A percentile compares a stretch with the other conserved stretches of the same genome.
phyloP scores from a whole-genome alignment of 805 yeast genomes.

The Candida ponderosae region DNA sequence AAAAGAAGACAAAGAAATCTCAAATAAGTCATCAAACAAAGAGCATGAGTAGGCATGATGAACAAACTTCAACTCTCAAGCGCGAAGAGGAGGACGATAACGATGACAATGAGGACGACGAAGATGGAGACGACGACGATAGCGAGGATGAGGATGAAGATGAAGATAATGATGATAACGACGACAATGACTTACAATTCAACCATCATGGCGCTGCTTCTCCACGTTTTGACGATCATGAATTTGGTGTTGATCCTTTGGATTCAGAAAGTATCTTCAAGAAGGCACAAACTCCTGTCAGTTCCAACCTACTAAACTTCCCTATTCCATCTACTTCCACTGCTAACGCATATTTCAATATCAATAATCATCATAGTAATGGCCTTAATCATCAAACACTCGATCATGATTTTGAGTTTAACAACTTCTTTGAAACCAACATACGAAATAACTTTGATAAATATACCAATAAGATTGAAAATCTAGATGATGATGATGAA shows the following conservation, averaged over 20 bases:
- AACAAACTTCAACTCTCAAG: no score
- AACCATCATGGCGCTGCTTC: no score
- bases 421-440: slow-evolving; percentile 18
- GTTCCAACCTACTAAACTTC: slow-evolving; percentile 1
- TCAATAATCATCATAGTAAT: no score
- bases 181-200: not conserved
- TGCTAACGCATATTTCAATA: not conserved
- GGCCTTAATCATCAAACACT: no score
- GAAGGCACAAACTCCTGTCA: slow-evolving; percentile 1
- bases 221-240: not conserved
- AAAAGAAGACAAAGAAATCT: no score
- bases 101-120: not conserved
- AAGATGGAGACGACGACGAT: not conserved
- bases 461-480: slow-evolving; percentile 9
- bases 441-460: slow-evolving; percentile 11
- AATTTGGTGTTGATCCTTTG: not conserved
- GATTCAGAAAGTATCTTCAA: not conserved
- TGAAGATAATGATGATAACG: not conserved
- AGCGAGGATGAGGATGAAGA: not conserved
- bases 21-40: no score
- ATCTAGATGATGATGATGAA: slow-evolving; percentile 4
- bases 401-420: slow-evolving; percentile 13
- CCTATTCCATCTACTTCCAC: not conserved
- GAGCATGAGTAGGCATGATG: no score
- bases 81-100: not conserved